Evolutionary conservation across 768 basidiomycete species (phyloP), one percentile per base, ranked within the genome.

Genomic region (Xerocomellus intermedius): DNA sequence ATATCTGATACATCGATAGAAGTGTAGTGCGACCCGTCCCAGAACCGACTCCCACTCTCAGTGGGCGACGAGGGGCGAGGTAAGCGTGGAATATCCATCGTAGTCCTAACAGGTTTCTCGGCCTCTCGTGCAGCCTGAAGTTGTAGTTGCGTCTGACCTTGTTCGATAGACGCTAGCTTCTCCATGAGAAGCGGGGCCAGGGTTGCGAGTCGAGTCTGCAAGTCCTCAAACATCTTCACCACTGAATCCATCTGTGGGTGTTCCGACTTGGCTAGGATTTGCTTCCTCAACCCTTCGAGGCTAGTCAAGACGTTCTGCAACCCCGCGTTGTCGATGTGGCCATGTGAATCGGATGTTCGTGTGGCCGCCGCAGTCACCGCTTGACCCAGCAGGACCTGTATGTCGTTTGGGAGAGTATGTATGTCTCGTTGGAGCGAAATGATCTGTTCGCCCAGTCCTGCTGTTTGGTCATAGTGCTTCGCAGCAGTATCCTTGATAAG

Each of bases 121-220:
- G 24, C 49, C 33, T 58, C 56, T 41, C 43, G 67, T 30, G 14
- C 19, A 10, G 53, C 54, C 37, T 54, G 66, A 51, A 42, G 54
- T 61, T 52, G 64, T 30, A 55, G 51, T 57, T 55, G 62, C 16
- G 42, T 32, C 42, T 63, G 67, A 50, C 49, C 59, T n/a, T 56
- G 66, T 59, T 64, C 68, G 42, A 75, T 68, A 26, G 66, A 65
- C 14, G 59, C 54, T 16, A 75, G 62, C 51, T 69, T 74, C 32
- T 67, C 68, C 24, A 72, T 52, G 36, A 81, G 59, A 7, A 68
- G 54, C 12, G 76, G 73, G 35, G 78, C 64, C 35, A 77, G 68
- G 8, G 63, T 63, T 13, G 69, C 70, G 48, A 85, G 60, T n/a
- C 73, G 74, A 3, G 52, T 48, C 48, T 74, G 70, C 39, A 82